Percentiles rank a stretch among this genome's conserved stretches.
phyloP scores from a whole-genome alignment of 2,329 filamentous ascomycete species.

The Annulohypoxylon truncatum region DNA sequence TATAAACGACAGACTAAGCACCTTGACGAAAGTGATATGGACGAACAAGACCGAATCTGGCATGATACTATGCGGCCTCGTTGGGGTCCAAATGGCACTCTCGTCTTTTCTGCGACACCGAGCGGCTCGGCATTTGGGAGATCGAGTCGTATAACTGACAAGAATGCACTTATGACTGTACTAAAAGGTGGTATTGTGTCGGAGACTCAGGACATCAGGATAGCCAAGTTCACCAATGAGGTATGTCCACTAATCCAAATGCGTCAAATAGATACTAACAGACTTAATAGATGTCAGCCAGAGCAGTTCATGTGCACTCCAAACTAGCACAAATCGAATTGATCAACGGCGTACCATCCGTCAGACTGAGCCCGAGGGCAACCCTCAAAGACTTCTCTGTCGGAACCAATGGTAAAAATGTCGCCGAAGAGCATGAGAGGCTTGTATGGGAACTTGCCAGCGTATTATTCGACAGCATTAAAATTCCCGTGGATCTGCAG shows the following conservation, averaged over 20 bases:
- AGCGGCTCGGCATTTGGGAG: conserved; percentile 47
- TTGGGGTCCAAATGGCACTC: conserved; percentile 80
- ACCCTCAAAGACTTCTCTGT: conserved; percentile 62
- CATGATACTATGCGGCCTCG: conserved; percentile 80
- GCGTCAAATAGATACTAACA: conserved; percentile 42
- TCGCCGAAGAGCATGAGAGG: conserved; percentile 71
- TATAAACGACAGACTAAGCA: conserved; percentile 82
- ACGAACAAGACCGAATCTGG: conserved; percentile 72
- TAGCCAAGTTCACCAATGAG: conserved; percentile 71
- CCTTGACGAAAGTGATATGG: conserved; percentile 70
- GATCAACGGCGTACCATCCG: conserved; percentile 70
- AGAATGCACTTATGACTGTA: conserved; percentile 63
- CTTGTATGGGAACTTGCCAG: conserved; percentile 87
- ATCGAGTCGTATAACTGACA: conserved; percentile 50
- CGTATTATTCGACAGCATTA: conserved; percentile 83
- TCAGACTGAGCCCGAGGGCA: conserved; percentile 59
- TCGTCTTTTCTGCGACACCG: conserved; percentile 71
- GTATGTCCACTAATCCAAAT: conserved; percentile 49
- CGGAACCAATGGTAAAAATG: conserved; percentile 51
- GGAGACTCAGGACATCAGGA: conserved; percentile 72
- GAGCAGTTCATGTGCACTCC: conserved; percentile 66
- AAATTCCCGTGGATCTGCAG: conserved; percentile 57
- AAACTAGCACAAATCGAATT: conserved; percentile 64
- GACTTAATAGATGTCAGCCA: conserved; percentile 62
- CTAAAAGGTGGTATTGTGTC: conserved; percentile 69